phyloP scores from a whole-genome alignment of 2,329 filamentous ascomycete species.

The Triangularia verruculosa region DNA sequence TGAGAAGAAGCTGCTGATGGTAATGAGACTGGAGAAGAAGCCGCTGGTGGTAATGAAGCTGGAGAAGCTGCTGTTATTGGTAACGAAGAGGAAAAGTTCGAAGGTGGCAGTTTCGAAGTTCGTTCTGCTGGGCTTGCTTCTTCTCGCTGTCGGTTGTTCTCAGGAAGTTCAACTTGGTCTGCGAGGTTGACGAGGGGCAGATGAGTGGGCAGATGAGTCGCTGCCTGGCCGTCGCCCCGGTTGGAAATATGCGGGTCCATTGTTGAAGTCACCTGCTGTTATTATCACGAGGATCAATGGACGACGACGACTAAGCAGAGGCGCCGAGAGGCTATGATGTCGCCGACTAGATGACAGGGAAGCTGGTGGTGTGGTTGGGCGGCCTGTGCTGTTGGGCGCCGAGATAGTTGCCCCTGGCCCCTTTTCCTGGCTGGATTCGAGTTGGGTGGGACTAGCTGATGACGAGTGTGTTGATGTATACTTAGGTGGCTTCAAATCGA shows the following conservation, averaged over 20 bases:
- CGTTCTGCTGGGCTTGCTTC: slow-evolving; percentile 10
- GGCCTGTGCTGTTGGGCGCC: not conserved
- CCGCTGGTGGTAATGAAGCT: not conserved
- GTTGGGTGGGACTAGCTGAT: not conserved
- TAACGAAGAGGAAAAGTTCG: slow-evolving; percentile 9
- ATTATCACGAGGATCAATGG: not conserved
- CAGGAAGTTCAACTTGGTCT: not conserved
- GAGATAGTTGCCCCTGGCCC: not conserved
- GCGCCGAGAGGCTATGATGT: not conserved
- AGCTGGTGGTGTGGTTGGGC: not conserved
- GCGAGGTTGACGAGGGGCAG: not conserved
- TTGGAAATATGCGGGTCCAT: not conserved
- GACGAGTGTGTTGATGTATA: not conserved
- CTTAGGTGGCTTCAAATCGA: not conserved
- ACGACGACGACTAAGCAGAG: not conserved
- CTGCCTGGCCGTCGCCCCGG: not conserved
- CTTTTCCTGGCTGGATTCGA: not conserved
- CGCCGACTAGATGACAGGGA: not conserved
- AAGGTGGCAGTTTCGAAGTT: slow-evolving; percentile 16
- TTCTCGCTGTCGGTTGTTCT: not conserved
- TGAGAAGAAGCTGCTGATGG: slow-evolving; percentile 10
- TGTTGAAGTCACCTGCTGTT: not conserved
- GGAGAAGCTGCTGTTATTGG: too few species aligned
- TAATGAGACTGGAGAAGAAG: slow-evolving; percentile 18
- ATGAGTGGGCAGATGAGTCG: not conserved